phyloP scores from a whole-genome alignment of 805 yeast genomes.

The Deakozyma indianensis region DNA sequence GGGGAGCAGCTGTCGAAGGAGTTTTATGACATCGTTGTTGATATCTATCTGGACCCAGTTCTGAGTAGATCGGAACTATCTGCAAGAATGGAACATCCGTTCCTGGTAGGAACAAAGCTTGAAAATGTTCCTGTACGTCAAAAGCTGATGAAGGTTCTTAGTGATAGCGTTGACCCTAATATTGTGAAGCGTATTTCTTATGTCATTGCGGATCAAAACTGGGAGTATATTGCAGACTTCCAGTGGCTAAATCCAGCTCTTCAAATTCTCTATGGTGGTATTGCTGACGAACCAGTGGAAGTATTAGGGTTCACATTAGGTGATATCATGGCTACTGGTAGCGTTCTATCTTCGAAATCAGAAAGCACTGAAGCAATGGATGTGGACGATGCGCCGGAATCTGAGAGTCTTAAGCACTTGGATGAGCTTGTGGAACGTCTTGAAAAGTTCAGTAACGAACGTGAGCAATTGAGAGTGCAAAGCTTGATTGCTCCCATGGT shows the following conservation, averaged over 20 bases:
- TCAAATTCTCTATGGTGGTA: constrained; percentile 70
- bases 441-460: constrained; percentile 20
- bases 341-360: constrained; percentile 17
- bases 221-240: constrained; percentile 90
- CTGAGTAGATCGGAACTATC: constrained; percentile 78
- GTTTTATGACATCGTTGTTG: constrained; percentile 76
- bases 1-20: constrained; percentile 50
- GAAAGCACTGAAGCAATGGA: constrained; percentile 14
- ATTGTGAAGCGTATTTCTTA: constrained; percentile 69
- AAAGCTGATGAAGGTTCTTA: constrained; percentile 65
- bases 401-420: constrained; percentile 17
- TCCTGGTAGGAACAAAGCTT: constrained; percentile 81
- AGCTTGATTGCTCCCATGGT: constrained; percentile 58
- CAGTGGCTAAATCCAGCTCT: constrained; percentile 92
- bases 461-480: constrained; percentile 33
- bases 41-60: constrained; percentile 68
- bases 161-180: constrained; percentile 63
- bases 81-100: constrained; percentile 91
- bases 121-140: constrained; percentile 62
- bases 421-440: constrained; percentile 23
- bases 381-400: constrained; percentile 11
- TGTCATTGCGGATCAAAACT: constrained; percentile 85
- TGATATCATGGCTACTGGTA: constrained; percentile 28
- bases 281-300: constrained; percentile 35
- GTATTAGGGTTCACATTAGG: constrained; percentile 18